phyloP scores from a whole-genome alignment of 495 filamentous ascomycete genomes.

The Acidiella bohemica region DNA sequence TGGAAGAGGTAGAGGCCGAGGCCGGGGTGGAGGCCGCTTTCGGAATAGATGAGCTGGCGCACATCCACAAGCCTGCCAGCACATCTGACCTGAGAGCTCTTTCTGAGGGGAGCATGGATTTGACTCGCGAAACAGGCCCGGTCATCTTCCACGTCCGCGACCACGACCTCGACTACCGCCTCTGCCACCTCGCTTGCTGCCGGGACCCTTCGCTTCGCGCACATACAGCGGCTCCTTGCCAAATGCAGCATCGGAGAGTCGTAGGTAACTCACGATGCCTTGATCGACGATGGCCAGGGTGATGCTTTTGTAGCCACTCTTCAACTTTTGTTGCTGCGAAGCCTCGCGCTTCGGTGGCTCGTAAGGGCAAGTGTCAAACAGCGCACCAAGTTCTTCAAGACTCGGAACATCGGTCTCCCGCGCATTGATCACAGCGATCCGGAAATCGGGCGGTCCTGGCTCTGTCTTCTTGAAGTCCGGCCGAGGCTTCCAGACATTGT shows the following conservation, averaged over 20 bases:
- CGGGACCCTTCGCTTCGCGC: conserved; percentile 26
- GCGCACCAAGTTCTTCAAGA: conserved; percentile 49
- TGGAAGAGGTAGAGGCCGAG: conserved; percentile 9
- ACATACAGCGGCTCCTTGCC: conserved; percentile 55
- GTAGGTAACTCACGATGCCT: conserved; percentile 76
- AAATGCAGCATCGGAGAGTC: conserved; percentile 68
- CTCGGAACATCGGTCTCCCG: conserved; percentile 57
- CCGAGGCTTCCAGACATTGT: conserved; percentile 67
- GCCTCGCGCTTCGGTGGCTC: conserved; percentile 36
- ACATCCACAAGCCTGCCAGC: neutral
- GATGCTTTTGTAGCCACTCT: conserved; percentile 72
- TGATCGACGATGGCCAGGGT: conserved; percentile 79
- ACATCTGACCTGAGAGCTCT: no score
- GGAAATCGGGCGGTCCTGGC: conserved; percentile 67
- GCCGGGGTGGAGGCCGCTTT: conserved; percentile 3
- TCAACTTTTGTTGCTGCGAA: conserved; percentile 36
- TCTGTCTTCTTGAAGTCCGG: conserved; percentile 55
- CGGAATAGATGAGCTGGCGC: conserved; percentile 1
- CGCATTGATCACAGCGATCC: conserved; percentile 65
- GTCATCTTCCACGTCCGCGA: conserved; percentile 21
- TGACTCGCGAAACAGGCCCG: no score
- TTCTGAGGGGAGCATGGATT: no score
- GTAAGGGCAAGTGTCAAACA: conserved; percentile 56
- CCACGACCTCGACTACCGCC: conserved; percentile 24
- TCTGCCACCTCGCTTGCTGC: conserved; percentile 30